These are phyloP conservation scores for Sphaerobolus stellatus DNA, from an alignment of 1,284 basidiomycete genomes.

Conservation along the genomic window DNA sequence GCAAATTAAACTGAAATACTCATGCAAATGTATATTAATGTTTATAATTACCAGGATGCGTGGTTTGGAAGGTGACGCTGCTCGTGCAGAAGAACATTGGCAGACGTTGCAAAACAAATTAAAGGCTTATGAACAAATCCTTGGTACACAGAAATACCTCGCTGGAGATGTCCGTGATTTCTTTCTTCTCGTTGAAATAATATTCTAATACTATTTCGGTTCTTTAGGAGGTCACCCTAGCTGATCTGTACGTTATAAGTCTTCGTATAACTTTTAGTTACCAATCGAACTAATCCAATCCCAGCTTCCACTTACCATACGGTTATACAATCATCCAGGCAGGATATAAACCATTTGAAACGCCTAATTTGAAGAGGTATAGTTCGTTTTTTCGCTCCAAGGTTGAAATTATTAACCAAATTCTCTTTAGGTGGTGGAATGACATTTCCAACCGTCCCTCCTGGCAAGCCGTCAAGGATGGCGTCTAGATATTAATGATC, in stretches of 20 bases:
- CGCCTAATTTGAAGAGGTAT: no score
- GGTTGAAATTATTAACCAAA: no score
- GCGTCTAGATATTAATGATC: no score
- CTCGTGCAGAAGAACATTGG: conserved; percentile 24
- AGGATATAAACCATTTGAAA: conserved; percentile 1
- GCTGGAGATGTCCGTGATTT: conserved; percentile 44
- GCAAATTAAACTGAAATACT: no score
- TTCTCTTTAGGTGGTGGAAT: conserved; percentile 36
- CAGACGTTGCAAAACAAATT: conserved; percentile 36
- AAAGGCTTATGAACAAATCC: conserved; percentile 45
- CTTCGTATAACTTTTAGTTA: no score
- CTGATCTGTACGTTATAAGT: no score
- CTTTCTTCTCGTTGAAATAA: no score
- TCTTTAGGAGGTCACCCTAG: no score
- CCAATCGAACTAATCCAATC: no score
- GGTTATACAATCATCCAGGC: conserved; percentile 28
- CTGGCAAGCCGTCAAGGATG: conserved; percentile 35
- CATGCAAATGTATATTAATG: no score
- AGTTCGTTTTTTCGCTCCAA: no score
- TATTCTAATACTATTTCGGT: no score
- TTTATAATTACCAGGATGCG: conserved; percentile 3
- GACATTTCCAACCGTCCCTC: conserved; percentile 33
- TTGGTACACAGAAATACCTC: conserved; percentile 45
- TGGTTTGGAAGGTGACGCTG: conserved; percentile 27
- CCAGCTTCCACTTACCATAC: conserved; percentile 51